Conservation (phyloP, 2,329 filamentous ascomycete species). For the Pseudocercospora macadamiae region DNA sequence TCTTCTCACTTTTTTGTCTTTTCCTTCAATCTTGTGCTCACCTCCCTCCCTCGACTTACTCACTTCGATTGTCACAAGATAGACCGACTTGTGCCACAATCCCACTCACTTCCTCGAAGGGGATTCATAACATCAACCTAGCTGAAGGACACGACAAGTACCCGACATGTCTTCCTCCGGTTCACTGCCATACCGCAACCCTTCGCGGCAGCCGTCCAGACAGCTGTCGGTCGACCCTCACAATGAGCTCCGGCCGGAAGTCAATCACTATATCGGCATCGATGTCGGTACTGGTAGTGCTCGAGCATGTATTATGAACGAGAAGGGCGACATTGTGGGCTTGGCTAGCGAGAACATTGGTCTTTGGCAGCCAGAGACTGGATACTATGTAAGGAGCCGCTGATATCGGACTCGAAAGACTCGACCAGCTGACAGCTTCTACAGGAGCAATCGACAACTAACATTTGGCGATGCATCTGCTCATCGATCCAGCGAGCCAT, state of each 20-base stretch:
- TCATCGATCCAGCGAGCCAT: constrained; percentile 82
- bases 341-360: constrained; percentile 57
- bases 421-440: background rate
- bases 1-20: background rate
- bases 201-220: constrained; percentile 45
- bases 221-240: constrained; percentile 56
- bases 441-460: constrained; percentile 94
- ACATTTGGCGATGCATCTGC: constrained; percentile 97
- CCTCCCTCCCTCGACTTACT: background rate
- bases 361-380: constrained; percentile 57
- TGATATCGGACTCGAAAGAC: too few relatives aligned
- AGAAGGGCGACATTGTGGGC: constrained; percentile 80
- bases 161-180: constrained; percentile 13
- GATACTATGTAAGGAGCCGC: constrained; percentile 60
- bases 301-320: constrained; percentile 92
- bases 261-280: constrained; percentile 76
- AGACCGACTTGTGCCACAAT: background rate
- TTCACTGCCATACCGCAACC: constrained; percentile 38
- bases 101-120: background rate
- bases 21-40: background rate
- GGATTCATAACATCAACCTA: background rate
- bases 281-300: constrained; percentile 97
- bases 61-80: background rate
- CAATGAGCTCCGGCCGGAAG: constrained; percentile 60
- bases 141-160: constrained; percentile 1